Evolutionary conservation across 177 flowering plant genomes (phyloP).

Genomic region (Vitis hybrid): DNA sequence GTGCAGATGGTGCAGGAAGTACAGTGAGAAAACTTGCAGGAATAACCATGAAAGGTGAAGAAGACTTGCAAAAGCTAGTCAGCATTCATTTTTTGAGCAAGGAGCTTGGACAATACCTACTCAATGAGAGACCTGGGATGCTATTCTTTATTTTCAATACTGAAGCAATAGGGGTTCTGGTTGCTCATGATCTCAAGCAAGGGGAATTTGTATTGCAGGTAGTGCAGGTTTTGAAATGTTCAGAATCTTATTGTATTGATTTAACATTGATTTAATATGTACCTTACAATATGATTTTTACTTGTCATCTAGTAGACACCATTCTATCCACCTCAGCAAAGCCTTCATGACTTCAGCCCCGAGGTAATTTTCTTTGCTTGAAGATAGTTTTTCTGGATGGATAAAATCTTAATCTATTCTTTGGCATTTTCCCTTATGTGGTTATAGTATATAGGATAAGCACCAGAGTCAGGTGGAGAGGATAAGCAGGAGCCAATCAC

Average conservation of each 20-base stretch:
- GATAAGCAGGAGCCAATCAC: background rate
- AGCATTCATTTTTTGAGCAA: conserved; percentile 84
- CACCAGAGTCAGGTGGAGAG: conserved; percentile 3
- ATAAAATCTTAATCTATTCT: background rate
- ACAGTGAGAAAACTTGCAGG: conserved; percentile 72
- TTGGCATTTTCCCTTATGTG: background rate
- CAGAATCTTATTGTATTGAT: background rate
- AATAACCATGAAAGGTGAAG: conserved; percentile 70
- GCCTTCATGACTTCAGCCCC: conserved; percentile 64
- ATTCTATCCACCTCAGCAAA: conserved; percentile 95
- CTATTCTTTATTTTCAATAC: conserved; percentile 87
- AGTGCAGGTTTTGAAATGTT: conserved; percentile 1
- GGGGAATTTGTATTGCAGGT: conserved; percentile 99
- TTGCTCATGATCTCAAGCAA: conserved; percentile 89
- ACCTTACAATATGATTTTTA: conserved; percentile 1
- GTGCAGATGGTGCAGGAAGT: conserved; percentile 95
- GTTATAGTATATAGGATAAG: conserved; percentile 1
- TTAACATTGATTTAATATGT: background rate
- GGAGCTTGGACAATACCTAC: conserved; percentile 76
- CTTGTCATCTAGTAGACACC: conserved; percentile 55
- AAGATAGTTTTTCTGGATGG: no score
- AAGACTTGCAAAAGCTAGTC: conserved; percentile 82
- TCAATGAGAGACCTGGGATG: conserved; percentile 88
- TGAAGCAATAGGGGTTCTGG: conserved; percentile 89
- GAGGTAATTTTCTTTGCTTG: conserved; percentile 42